Percentiles rank a stretch among this genome's conserved stretches.
Conservation (phyloP, 495 filamentous ascomycete species). For the Penicillium soppii region DNA sequence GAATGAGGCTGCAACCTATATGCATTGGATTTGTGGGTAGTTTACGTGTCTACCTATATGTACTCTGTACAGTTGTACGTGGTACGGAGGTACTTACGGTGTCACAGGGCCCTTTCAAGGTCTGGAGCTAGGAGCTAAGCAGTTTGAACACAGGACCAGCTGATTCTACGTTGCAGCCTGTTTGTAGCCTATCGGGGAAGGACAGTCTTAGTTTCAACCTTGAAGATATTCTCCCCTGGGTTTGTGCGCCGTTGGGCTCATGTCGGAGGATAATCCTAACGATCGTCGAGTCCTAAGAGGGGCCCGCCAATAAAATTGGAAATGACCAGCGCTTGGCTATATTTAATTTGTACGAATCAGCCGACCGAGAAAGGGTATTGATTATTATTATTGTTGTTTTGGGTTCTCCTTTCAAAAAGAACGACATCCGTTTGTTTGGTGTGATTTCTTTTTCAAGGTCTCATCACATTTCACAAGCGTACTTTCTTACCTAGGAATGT, state of each 20-base stretch:
- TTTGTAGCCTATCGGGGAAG: conserved; percentile 22
- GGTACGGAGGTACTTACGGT: conserved; percentile 7
- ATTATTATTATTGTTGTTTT: too few species aligned
- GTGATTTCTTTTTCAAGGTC: neutral
- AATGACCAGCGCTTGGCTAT: neutral
- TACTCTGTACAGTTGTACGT: too few species aligned
- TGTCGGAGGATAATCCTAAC: conserved; percentile 6
- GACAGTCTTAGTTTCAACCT: conserved; percentile 20
- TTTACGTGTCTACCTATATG: conserved; percentile 3
- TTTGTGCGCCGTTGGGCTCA: neutral
- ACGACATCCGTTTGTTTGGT: too few species aligned
- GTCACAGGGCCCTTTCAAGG: conserved; percentile 14
- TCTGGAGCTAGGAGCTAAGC: conserved; percentile 7
- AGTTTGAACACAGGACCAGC: conserved; percentile 15
- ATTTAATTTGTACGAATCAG: too few species aligned
- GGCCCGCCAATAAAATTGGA: neutral
- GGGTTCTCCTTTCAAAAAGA: too few species aligned
- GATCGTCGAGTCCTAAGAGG: conserved; percentile 4
- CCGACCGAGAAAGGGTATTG: neutral
- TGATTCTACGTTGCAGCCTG: conserved; percentile 16
- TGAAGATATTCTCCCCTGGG: neutral
- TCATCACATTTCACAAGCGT: conserved; percentile 2
- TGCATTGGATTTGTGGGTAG: too few species aligned
- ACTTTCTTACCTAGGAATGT: too few species aligned
- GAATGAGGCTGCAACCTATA: conserved; percentile 11